Evolutionary conservation across 306 rosid species (phyloP).

Genomic region (Inga laurina): DNA sequence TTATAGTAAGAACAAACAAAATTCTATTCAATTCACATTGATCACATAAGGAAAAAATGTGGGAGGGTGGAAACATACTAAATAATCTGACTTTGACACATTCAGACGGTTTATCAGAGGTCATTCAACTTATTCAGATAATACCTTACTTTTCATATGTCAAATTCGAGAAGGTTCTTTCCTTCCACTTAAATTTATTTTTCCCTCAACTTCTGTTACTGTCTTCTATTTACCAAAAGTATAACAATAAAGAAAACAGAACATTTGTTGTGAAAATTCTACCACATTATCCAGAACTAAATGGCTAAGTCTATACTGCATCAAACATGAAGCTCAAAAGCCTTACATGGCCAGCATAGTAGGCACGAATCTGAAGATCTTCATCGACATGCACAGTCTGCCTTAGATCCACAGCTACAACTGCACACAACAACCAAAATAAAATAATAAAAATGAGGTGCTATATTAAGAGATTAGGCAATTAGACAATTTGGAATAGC

Average conservation of each 20-base stretch:
- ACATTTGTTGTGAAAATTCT: background rate
- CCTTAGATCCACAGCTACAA: slow-evolving; percentile 80
- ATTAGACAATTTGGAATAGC: slow-evolving; percentile 13
- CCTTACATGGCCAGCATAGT: slow-evolving; percentile 96
- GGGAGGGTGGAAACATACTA: background rate
- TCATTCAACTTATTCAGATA: background rate
- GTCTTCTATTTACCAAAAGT: background rate
- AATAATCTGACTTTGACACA: background rate
- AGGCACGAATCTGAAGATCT: slow-evolving; percentile 90
- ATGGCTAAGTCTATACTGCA: slow-evolving; percentile 1
- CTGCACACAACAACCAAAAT: slow-evolving; percentile 45
- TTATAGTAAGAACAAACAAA: background rate
- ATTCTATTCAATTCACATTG: background rate
- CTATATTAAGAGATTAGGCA: background rate
- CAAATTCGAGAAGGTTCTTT: background rate
- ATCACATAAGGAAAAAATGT: background rate
- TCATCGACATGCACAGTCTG: slow-evolving; percentile 84
- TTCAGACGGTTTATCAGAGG: background rate
- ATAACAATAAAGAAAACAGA: background rate
- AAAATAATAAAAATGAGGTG: slow-evolving; percentile 20
- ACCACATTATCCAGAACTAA: background rate
- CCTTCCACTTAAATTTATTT: background rate
- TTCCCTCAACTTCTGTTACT: slow-evolving; percentile 6
- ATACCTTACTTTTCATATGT: background rate
- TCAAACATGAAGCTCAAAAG: slow-evolving; percentile 30